Percentiles rank a stretch among this genome's conserved stretches.
phyloP scores from a whole-genome alignment of 768 basidiomycete species.

The Hydnum rufescens region DNA sequence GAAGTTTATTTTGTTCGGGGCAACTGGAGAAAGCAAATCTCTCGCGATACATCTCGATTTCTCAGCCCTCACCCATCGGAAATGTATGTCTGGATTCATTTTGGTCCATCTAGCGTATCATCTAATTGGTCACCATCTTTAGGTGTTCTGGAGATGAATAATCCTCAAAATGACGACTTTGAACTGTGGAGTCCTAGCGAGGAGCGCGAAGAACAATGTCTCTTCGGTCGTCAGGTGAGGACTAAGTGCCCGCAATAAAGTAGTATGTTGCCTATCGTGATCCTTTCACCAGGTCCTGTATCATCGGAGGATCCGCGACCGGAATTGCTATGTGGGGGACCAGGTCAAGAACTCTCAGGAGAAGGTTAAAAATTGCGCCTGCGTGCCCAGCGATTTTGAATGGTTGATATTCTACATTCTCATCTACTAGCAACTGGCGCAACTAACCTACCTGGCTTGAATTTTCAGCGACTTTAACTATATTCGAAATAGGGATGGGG shows the following conservation, averaged over 20 bases:
- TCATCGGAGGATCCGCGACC: constrained; percentile 63
- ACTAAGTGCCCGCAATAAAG: background rate
- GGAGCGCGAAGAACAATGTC: constrained; percentile 64
- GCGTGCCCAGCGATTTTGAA: constrained; percentile 67
- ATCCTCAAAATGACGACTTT: constrained; percentile 79
- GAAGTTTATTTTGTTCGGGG: constrained; percentile 72
- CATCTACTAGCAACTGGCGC: background rate
- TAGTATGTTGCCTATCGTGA: background rate
- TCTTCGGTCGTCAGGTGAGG: constrained; percentile 77
- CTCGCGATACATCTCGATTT: constrained; percentile 84
- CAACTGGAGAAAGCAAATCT: constrained; percentile 23
- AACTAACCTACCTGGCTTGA: background rate
- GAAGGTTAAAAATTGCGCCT: constrained; percentile 52
- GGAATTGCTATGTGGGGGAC: constrained; percentile 70
- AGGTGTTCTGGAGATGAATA: constrained; percentile 50
- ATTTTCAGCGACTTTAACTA: constrained; percentile 77
- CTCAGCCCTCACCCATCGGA: constrained; percentile 42
- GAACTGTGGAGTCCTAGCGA: constrained; percentile 94
- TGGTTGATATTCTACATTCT: constrained; percentile 57
- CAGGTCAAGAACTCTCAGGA: constrained; percentile 32
- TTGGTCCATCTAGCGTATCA: background rate
- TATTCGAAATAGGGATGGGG: constrained; percentile 39
- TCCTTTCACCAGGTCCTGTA: constrained; percentile 31
- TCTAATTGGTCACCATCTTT: constrained; percentile 6
- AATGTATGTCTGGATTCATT: constrained; percentile 35